These are phyloP conservation scores for Rhynchospora tenuis DNA, from an alignment of 176 grass and related monocot genomes.

Conservation along the genomic window DNA sequence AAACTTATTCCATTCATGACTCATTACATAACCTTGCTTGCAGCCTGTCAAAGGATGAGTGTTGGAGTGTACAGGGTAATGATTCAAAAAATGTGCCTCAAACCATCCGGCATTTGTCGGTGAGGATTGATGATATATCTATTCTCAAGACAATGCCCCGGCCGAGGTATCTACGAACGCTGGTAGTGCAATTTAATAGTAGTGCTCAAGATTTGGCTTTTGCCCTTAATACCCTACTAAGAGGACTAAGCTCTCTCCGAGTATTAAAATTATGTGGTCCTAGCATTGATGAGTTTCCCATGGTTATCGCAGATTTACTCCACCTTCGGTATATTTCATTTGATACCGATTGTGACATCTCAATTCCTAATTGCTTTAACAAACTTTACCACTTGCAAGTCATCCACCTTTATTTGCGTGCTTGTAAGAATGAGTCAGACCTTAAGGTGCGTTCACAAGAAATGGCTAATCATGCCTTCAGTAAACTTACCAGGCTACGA, in stretches of 20 bases:
- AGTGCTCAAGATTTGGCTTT: background rate
- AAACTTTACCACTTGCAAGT: constrained; percentile 1
- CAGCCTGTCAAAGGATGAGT: constrained; percentile 37
- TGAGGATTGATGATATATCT: background rate
- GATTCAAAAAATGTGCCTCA: constrained; percentile 2
- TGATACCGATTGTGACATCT: background rate
- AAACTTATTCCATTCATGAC: constrained; percentile 27
- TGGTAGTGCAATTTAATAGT: background rate
- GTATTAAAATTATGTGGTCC: background rate
- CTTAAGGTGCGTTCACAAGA: background rate
- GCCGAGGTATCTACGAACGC: background rate
- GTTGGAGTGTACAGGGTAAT: constrained; percentile 2
- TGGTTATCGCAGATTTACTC: background rate
- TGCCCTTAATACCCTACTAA: background rate
- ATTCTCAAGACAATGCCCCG: background rate
- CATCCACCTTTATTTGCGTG: background rate
- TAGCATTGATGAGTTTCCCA: background rate
- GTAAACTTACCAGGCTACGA: background rate
- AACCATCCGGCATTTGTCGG: background rate
- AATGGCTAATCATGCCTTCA: background rate
- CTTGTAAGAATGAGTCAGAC: background rate
- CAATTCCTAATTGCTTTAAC: constrained; percentile 10
- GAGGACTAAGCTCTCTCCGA: background rate
- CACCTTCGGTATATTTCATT: constrained; percentile 12
- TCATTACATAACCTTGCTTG: constrained; percentile 30